phyloP scores from a whole-genome alignment of 2,329 filamentous ascomycete species.

The Metarhizium humberi region DNA sequence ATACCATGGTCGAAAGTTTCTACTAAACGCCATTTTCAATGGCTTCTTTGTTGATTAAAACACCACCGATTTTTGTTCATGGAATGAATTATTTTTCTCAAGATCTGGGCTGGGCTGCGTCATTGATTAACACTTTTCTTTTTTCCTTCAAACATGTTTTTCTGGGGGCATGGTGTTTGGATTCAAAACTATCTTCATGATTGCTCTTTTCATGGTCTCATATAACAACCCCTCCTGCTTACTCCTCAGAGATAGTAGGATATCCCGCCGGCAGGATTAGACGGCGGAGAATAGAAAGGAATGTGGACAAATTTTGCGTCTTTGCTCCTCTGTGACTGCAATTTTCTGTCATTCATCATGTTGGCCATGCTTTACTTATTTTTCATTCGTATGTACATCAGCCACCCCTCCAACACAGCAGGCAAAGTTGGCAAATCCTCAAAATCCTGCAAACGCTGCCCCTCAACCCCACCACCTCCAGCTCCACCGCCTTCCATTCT shows the following conservation, averaged over 20 bases:
- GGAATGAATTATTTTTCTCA: background rate
- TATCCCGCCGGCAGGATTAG: background rate
- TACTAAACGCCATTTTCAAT: constrained; percentile 52
- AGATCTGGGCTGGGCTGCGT: background rate
- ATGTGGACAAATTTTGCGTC: background rate
- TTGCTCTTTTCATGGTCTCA: background rate
- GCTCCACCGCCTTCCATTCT: background rate
- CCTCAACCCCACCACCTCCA: background rate
- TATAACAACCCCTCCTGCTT: background rate
- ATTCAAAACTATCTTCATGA: constrained; percentile 1
- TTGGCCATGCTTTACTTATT: no score
- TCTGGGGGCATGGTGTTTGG: constrained; percentile 7
- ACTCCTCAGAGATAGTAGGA: constrained; percentile 4
- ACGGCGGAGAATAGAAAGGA: background rate
- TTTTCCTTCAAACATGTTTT: background rate
- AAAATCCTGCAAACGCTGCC: background rate
- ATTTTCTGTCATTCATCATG: no score
- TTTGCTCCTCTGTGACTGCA: background rate
- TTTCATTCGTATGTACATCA: no score
- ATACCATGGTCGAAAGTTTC: constrained; percentile 98
- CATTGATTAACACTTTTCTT: background rate
- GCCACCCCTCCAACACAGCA: background rate
- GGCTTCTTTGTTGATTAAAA: constrained; percentile 9
- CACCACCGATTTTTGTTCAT: background rate
- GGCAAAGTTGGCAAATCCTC: background rate